Evolutionary conservation across 352 stramenopile species (phyloP).

Genomic region (Globisporangium cylindrosporum): DNA sequence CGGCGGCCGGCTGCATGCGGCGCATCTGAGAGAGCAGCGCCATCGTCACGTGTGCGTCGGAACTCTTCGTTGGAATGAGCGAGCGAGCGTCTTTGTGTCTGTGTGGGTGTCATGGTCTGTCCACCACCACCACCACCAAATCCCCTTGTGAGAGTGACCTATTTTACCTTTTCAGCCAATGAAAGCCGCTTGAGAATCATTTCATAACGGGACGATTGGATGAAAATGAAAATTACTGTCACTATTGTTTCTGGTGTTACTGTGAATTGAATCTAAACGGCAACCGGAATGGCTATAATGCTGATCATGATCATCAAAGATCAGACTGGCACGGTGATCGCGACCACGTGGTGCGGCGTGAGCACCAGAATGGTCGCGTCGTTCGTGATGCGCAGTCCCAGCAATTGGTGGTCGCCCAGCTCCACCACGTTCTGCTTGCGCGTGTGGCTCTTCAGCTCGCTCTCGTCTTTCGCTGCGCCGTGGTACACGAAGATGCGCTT

Average conservation of each 20-base stretch:
- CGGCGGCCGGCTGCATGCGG: slow-evolving; percentile 50
- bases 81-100: slow-evolving; percentile 19
- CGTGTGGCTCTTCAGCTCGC: slow-evolving; percentile 39
- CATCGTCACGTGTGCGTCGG: slow-evolving; percentile 25
- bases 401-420: slow-evolving; percentile 57
- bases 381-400: slow-evolving; percentile 52
- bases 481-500: slow-evolving; percentile 77
- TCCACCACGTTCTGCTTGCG: slow-evolving; percentile 71
- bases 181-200: neutral
- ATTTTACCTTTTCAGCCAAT: neutral
- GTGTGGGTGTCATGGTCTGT: slow-evolving; percentile 7
- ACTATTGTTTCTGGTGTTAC: neutral
- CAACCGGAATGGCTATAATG: neutral
- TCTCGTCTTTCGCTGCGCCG: slow-evolving; percentile 23
- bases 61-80: slow-evolving; percentile 15
- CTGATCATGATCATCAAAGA: neutral
- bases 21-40: slow-evolving; percentile 54
- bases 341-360: slow-evolving; percentile 42
- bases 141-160: slow-evolving; percentile 22
- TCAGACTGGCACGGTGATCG: slow-evolving; percentile 23
- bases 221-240: neutral
- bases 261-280: neutral
- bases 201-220: neutral
- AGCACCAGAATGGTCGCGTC: slow-evolving; percentile 52
- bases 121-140: slow-evolving; percentile 24